Base-by-base conservation (phyloP, 2,329 filamentous ascomycete genomes). In the Tolypocladium ophioglossoides region DNA sequence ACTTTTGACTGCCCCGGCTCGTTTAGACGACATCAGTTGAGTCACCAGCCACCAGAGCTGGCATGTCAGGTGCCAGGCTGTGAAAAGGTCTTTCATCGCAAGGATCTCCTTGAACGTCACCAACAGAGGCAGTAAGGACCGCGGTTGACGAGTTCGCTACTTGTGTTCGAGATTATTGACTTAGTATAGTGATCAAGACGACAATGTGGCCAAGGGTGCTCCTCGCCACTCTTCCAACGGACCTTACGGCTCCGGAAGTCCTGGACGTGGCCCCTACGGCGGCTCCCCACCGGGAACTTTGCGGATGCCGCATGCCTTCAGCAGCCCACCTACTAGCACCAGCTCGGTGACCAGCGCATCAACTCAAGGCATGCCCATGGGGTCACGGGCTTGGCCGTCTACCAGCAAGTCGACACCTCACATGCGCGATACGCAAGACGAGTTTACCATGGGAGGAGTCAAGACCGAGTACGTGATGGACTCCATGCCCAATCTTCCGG, bases 51-150 rank as follows among this genome's bases (percentile, higher is more conserved):
- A 52, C 78, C 82, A 30, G 72, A 73, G 46, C 75, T 76, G 59
- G 68, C 68, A 39, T 85, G 82, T 57, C 70, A 66, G 3, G 72
- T 76, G 54, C 72, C 75, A 18, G 75, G 78, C 40, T 85, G 82
- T 63, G 78, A 77, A 40, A 77, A 76, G 57, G 70, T 73, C 16
- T 85, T 85, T 57, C 76, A 83, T 58, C 75, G 82, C 53, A 74
- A 76, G 48, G 82, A 85, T 63, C 68, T 85, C 12, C 71, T 84
- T 20, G 72, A 78, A n/a, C 77, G 82, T 39, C 82, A 85, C 61
- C 59, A 68, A n/a, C 68, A 69, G 53, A 66, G 64, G 60, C 69
- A 72, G 70, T 72, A 65, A 59, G 69, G n/a, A 20, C 44, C 44
- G 11, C 44, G 4, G 20, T 7, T 34, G 27, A 14, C 27, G 18